phyloP scores from a whole-genome alignment of 208 protist genomes.

The Endotrypanum monterogeii region DNA sequence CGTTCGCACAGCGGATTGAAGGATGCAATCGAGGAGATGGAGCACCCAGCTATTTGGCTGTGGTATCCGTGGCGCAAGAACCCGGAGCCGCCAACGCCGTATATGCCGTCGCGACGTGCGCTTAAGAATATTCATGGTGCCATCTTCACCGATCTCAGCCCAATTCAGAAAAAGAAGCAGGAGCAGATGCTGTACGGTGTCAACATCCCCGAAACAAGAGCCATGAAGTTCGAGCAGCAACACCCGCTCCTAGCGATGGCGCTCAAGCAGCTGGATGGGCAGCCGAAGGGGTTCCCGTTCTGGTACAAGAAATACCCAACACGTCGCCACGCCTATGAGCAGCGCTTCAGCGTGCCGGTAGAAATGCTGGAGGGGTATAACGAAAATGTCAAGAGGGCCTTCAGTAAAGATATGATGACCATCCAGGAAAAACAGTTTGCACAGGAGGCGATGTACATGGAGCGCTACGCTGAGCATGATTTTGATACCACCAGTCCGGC shows the following conservation, averaged over 20 bases:
- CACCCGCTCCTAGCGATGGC: conserved; percentile 85
- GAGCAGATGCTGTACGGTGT: conserved; percentile 90
- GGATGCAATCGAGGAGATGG: conserved; percentile 81
- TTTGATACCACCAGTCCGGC: conserved; percentile 89
- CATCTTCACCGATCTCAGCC: conserved; percentile 77
- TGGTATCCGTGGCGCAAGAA: conserved; percentile 94
- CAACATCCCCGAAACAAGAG: conserved; percentile 77
- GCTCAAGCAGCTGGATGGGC: conserved; percentile 71
- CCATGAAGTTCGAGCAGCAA: conserved; percentile 80
- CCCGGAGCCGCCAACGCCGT: conserved; percentile 87
- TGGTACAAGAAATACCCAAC: conserved; percentile 95
- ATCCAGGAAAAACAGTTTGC: conserved; percentile 88
- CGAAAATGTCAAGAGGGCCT: conserved; percentile 74
- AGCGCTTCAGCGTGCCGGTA: conserved; percentile 85
- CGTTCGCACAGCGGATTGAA: conserved; percentile 86
- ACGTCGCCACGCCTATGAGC: conserved; percentile 88
- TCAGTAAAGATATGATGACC: conserved; percentile 85
- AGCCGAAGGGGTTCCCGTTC: conserved; percentile 90
- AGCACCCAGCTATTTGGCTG: conserved; percentile 92
- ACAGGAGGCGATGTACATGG: conserved; percentile 91
- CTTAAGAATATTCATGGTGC: conserved; percentile 92
- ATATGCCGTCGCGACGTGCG: conserved; percentile 85
- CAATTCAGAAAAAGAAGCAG: conserved; percentile 88
- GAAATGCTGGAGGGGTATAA: conserved; percentile 93
- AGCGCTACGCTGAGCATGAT: conserved; percentile 91